Evolutionary conservation across 108 stramenopile genomes (phyloP), one percentile per base, ranked within the genome.

Genomic region (Pseudonitzschia multiseries): DNA sequence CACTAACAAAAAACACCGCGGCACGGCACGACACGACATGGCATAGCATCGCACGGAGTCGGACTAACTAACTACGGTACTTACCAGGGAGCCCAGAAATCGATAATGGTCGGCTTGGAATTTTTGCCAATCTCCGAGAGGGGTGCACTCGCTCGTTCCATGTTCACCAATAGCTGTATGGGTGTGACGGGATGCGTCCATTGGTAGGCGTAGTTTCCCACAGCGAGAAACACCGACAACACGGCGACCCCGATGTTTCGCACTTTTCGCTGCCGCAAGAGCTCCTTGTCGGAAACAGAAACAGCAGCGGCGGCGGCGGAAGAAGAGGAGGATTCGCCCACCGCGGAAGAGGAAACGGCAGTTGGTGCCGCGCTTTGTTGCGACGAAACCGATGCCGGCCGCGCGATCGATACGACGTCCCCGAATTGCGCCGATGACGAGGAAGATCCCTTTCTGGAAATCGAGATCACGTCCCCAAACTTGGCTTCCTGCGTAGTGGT

Each of bases 61-160:
- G n/a, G n/a, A n/a, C n/a, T n/a, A n/a, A 32, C 31, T 0, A 32
- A 56, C 22, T 22, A 22, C 10, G 2, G 54, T 12, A 76, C 68
- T 51, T n/a, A 70, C 86, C 84, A 88, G 0, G 90, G 93, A 6
- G 93, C 93, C 93, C 93, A 93, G 82, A 93, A 91, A 57, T 93
- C 90, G 53, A 93, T 84, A 24, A 93, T 79, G 0, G 93, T 88
- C 0, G 93, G 93, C 48, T 88, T 87, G 52, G 79, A 77, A 71
- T 91, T 93, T 46, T 67, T 81, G 17, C 87, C 90, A 78, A 93
- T 87, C 18, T 73, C 66, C 0, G 74, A 72, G 0, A 89, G 60
- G 40, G 89, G 78, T 18, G 85, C 75, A n/a, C 79, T 81, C 12
- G 79, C 28, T n/a, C 76, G 73, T 82, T 91, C 78, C 93, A 93